Base-by-base conservation (phyloP, 768 basidiomycete genomes). In the Amanita pallidorosea region DNA sequence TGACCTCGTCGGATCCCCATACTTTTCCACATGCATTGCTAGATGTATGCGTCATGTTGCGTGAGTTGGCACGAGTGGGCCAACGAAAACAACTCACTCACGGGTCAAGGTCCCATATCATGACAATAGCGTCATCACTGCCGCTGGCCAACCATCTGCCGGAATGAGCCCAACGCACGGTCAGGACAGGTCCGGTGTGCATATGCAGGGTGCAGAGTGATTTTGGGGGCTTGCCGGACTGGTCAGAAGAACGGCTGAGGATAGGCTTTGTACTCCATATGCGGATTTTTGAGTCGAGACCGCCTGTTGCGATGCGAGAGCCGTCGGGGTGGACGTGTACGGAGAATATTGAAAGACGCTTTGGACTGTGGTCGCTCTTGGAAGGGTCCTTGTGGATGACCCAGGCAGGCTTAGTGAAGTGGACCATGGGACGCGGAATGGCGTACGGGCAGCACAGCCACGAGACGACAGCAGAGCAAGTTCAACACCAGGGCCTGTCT, bases 241-340 rank as follows among this genome's bases (percentile, higher is more conserved):
- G 64, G 60, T 88, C 81, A 25, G 88, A 72, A 38, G 79, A 74
- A 12, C 76, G 67, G 55, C 83, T 83, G n/a, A 98, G 70, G 57
- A 98, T 95, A 0, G 96, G 94, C 55, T 88, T 84, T 0, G 96
- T 98, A 54, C 88, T 88, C 95, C 95, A 99, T 67, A 99, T 90
- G 45, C 92, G 86, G 54, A 99, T 82, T 71, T 93, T 94, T 36
- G 90, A 86, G 65, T 99, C 95, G 49, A 99, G 75, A 2, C 94
- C 93, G 25, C 93, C 96, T 1, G 95, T 99, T n/a, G 96, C 95
- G 57, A 99, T 85, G 15, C 95, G 80, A 17, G 90, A 92, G 55
- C 89, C 89, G 60, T 99, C 95, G 0, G 95, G 95, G 59, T 97
- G 94, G 8, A 96, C 90, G 57, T 91, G 85, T 17, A 95, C 79